phyloP scores from a whole-genome alignment of 2,329 filamentous ascomycete genomes.

The Claviceps spartinae region DNA sequence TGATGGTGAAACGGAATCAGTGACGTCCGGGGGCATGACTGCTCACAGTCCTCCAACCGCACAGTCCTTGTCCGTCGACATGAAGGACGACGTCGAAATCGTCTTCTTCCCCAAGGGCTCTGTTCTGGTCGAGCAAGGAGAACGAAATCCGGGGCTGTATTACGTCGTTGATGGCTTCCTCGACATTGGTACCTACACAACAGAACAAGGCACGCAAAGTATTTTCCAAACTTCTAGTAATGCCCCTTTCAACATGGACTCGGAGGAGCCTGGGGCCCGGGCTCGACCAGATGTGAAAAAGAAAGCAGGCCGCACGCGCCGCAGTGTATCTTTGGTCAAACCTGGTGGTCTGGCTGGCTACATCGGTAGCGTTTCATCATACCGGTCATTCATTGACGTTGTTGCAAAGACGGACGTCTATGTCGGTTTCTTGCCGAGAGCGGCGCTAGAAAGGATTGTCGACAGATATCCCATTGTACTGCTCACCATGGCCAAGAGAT shows the following conservation, averaged over 20 bases:
- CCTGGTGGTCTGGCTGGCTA: conserved; percentile 91
- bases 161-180: conserved; percentile 97
- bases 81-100: conserved; percentile 88
- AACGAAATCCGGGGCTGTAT: conserved; percentile 91
- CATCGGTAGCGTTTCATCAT: conserved; percentile 85
- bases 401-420: conserved; percentile 97
- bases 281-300: conserved; percentile 16
- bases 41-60: conserved; percentile 49
- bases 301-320: conserved; percentile 30
- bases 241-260: conserved; percentile 8
- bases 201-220: conserved; percentile 17
- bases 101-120: conserved; percentile 94
- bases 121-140: conserved; percentile 88
- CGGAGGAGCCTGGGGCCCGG: neutral
- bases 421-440: conserved; percentile 81
- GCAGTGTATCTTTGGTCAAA: conserved; percentile 81
- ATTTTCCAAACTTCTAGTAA: conserved; percentile 18
- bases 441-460: conserved; percentile 78
- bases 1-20: conserved; percentile 78
- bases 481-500: conserved; percentile 86
- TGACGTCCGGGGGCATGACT: conserved; percentile 56
- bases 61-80: conserved; percentile 57
- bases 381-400: conserved; percentile 91
- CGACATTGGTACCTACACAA: conserved; percentile 68
- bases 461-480: conserved; percentile 86